Evolutionary conservation across 257 asterid species (phyloP), one percentile per base, ranked within the genome.

Genomic region (Datura wrightii): DNA sequence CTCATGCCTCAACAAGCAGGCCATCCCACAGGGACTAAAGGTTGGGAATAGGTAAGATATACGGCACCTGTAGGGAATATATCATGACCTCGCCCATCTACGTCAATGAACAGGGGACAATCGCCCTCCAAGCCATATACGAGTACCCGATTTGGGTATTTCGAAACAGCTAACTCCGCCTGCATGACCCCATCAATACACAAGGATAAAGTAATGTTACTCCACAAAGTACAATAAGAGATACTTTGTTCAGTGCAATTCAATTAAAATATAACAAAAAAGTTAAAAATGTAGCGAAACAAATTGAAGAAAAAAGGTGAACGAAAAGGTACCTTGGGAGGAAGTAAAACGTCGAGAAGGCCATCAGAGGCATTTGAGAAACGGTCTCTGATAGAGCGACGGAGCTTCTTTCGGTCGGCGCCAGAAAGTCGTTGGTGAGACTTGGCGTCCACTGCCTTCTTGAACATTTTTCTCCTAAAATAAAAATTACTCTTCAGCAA

Each of bases 381-480:
- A 44, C 97, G 94, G 37, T 91, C 97, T 85, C 83, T 91, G 86
- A 93, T 83, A 8, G 95, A 62, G 81, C 99, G 97, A 82, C 92
- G 93, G 59, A 96, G 90, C 86, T 94, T 94, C 93, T 96, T 96
- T 1, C 99, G 96, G 93, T 94, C 98, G 19, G 98, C 99, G 18
- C 99, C 99, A 0, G 98, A 96, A 24, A 96, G 88, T 15, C 97
- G 93, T 94, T 96, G 99, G 44, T 92, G 99, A 14, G 99, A 92
- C 89, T 93, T 96, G 76, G 88, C 98, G 74, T 93, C 98, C 72
- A 85, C 92, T 24, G 93, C 90, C 93, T 96, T 96, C 97, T 94
- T 96, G 92, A 96, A 96, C 98, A 96, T 96, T 54, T 69, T 85
- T n/a, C 80, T 48, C n/a, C 36, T 19, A 1, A 31, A 10, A 5